phyloP scores from a whole-genome alignment of 2,329 filamentous ascomycete genomes.

The Aureobasidium pullulans region DNA sequence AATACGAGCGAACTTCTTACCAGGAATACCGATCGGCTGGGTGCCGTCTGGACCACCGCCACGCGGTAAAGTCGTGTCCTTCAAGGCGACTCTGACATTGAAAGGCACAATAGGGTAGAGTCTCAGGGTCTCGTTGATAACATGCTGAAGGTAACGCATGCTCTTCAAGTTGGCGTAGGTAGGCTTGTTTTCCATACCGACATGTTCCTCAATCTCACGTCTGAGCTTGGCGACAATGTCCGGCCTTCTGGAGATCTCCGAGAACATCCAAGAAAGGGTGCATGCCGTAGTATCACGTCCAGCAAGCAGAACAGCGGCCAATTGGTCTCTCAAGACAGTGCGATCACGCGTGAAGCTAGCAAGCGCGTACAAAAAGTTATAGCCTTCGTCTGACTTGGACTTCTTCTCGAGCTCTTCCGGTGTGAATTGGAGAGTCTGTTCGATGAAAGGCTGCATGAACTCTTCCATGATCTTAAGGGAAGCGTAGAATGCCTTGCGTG shows the following conservation, averaged over 20 bases:
- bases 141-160: constrained; percentile 67
- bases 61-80: constrained; percentile 42
- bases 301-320: constrained; percentile 74
- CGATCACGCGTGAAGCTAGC: constrained; percentile 65
- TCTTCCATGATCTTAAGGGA: constrained; percentile 62
- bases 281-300: constrained; percentile 81
- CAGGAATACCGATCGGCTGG: constrained; percentile 36
- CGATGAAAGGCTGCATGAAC: constrained; percentile 73
- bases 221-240: constrained; percentile 61
- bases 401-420: constrained; percentile 66
- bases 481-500: constrained; percentile 55
- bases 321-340: constrained; percentile 71
- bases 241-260: constrained; percentile 70
- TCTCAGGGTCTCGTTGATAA: constrained; percentile 38
- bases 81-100: constrained; percentile 41
- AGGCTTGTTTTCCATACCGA: constrained; percentile 54
- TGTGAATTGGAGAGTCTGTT: constrained; percentile 60
- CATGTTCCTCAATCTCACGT: constrained; percentile 58
- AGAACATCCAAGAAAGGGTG: constrained; percentile 73
- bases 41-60: constrained; percentile 40
- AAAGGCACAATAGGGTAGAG: constrained; percentile 44
- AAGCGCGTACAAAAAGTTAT: constrained; percentile 82
- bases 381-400: constrained; percentile 61
- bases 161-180: constrained; percentile 77
- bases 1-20: not conserved